Conservation (phyloP, 441 rosid genomes). For the Manihot esculenta region DNA sequence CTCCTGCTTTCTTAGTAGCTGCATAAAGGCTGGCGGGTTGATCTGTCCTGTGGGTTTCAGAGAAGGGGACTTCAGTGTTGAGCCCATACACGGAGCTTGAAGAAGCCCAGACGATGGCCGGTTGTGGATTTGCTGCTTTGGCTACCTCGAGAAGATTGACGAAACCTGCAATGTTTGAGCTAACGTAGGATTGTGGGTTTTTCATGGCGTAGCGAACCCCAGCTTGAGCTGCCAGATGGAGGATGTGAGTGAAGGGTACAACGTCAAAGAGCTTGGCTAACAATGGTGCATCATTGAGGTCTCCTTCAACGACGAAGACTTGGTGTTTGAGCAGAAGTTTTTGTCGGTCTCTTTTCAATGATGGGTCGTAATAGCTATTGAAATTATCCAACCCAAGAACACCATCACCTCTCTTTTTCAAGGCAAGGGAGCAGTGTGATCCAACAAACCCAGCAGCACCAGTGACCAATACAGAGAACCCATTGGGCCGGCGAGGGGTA, state of each 20-base stretch:
- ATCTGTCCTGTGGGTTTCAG: slow-evolving; percentile 65
- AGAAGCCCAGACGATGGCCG: slow-evolving; percentile 79
- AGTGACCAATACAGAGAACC: slow-evolving; percentile 67
- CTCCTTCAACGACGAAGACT: slow-evolving; percentile 69
- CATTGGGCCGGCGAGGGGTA: slow-evolving; percentile 60
- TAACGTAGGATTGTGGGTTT: slow-evolving; percentile 73
- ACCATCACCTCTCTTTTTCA: slow-evolving; percentile 78
- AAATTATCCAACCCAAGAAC: slow-evolving; percentile 82
- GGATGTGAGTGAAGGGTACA: slow-evolving; percentile 76
- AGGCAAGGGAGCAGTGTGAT: slow-evolving; percentile 61
- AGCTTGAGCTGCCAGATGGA: slow-evolving; percentile 87
- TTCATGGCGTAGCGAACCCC: slow-evolving; percentile 92
- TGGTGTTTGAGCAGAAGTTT: slow-evolving; percentile 51
- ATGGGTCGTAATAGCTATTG: slow-evolving; percentile 68
- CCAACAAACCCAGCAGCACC: slow-evolving; percentile 87
- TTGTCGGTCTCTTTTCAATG: slow-evolving; percentile 65
- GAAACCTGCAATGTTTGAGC: slow-evolving; percentile 76
- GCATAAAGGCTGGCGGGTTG: slow-evolving; percentile 86
- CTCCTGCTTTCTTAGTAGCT: slow-evolving; percentile 86
- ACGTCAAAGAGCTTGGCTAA: slow-evolving; percentile 75
- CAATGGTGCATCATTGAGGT: slow-evolving; percentile 60
- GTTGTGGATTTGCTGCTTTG: slow-evolving; percentile 70
- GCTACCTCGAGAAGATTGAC: slow-evolving; percentile 71
- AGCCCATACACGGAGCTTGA: slow-evolving; percentile 84
- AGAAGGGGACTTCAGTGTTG: slow-evolving; percentile 71